Evolutionary conservation across 495 filamentous ascomycete genomes (phyloP).

Genomic region (Massariosphaeria phaeospora): DNA sequence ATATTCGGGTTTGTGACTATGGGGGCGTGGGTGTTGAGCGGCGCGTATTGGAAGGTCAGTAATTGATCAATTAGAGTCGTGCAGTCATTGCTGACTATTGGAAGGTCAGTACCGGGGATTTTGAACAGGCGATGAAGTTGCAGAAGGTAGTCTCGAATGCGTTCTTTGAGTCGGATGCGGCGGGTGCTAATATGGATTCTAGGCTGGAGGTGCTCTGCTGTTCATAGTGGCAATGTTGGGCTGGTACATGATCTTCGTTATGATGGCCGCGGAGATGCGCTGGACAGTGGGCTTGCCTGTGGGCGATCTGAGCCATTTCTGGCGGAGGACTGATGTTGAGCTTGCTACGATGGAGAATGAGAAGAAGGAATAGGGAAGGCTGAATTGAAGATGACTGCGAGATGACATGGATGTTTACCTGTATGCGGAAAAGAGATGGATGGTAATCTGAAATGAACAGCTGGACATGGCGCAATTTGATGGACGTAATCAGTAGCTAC

Average conservation of each 20-base stretch:
- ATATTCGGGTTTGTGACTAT: slow-evolving; percentile 51
- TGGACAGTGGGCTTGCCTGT: slow-evolving; percentile 50
- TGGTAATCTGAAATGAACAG: background rate
- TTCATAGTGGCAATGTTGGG: slow-evolving; percentile 50
- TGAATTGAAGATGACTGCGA: too few species aligned
- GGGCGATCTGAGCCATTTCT: slow-evolving; percentile 51
- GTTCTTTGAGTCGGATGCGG: background rate
- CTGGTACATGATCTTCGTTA: slow-evolving; percentile 52
- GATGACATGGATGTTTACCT: too few species aligned
- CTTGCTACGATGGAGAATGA: slow-evolving; percentile 21
- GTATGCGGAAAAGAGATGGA: too few species aligned
- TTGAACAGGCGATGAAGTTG: slow-evolving; percentile 41
- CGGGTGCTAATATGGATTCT: background rate
- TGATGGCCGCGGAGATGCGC: slow-evolving; percentile 54
- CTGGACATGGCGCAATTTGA: too few species aligned
- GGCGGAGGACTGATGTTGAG: slow-evolving; percentile 47
- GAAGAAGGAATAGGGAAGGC: slow-evolving; percentile 26
- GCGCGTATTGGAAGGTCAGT: slow-evolving; percentile 49
- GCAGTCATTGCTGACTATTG: too few species aligned
- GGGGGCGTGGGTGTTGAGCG: slow-evolving; percentile 47
- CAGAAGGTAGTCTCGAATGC: slow-evolving; percentile 49
- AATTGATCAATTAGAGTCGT: too few species aligned
- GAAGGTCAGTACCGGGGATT: slow-evolving; percentile 45
- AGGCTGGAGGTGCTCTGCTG: slow-evolving; percentile 34
- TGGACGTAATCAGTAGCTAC: too few species aligned